Conservation (phyloP, 805 yeast species). For the Saccharomycopsis sp. region DNA sequence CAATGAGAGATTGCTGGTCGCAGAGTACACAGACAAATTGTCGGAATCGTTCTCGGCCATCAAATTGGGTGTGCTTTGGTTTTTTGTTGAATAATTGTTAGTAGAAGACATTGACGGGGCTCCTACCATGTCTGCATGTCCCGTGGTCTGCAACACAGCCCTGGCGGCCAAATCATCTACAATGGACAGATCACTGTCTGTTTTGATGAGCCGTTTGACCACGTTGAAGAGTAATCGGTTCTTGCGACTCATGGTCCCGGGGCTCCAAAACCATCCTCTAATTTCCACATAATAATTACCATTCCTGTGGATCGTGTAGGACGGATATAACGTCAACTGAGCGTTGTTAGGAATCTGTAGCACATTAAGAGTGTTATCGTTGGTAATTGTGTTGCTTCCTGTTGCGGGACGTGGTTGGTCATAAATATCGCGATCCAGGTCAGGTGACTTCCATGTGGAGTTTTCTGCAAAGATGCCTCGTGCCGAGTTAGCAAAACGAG, state of each 20-base stretch:
- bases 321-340: constrained; percentile 52
- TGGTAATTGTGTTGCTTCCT: background rate
- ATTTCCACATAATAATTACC: constrained; percentile 48
- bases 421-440: background rate
- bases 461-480: background rate
- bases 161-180: constrained; percentile 12
- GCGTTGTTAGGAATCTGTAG: constrained; percentile 47
- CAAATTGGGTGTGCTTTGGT: background rate
- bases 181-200: constrained; percentile 24
- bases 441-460: background rate
- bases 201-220: constrained; percentile 58
- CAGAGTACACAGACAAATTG: constrained; percentile 7
- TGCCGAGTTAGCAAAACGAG: background rate
- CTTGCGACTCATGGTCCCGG: constrained; percentile 65
- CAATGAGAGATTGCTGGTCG: constrained; percentile 2
- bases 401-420: background rate
- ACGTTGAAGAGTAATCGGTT: constrained; percentile 62
- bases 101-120: constrained; percentile 23
- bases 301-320: constrained; percentile 36
- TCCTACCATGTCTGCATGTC: constrained; percentile 24
- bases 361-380: background rate
- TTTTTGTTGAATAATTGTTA: background rate
- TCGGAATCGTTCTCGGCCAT: background rate
- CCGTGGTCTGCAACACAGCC: constrained; percentile 17
- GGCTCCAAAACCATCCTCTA: constrained; percentile 66